Evolutionary conservation across 2,329 filamentous ascomycete genomes (phyloP), one percentile per base, ranked within the genome.

Genomic region (Penicillium sp.): DNA sequence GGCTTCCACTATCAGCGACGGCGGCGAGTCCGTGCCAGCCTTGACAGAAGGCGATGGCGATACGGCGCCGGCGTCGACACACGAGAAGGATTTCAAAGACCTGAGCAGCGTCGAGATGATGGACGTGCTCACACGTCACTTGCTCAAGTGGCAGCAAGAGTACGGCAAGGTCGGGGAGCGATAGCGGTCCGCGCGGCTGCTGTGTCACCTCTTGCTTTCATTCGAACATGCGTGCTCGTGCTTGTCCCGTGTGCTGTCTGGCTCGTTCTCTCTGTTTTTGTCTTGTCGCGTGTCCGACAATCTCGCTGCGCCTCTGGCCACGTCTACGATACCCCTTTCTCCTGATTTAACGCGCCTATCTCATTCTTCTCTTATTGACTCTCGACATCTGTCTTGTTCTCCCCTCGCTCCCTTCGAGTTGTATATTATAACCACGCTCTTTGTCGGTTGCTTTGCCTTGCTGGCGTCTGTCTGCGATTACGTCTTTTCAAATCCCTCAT

Each of bases 61-160:
- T 47, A 41, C 52, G 42, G 64, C 66, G 17, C 60, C 65, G 47
- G 72, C 65, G n/a, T 60, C 65, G 47, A 72, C 54, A 5, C 62
- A 75, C 49, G 76, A 79, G 59, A 74, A 71, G 67, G 84, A 88
- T 1, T 96, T 96, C 75, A 90, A 88, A 67, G 85, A 89, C 8
- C 80, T 96, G 64, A 90, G 82, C 58, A 92, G 89, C 67, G 82
- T 91, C 64, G 91, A 96, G 76, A 96, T 96, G 91, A 96, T 96
- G 91, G 92, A 96, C 73, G 84, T 87, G 67, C 77, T 96, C 73
- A 93, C 90, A 62, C 84, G 90, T 62, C 88, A 92, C 73, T 83
- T 96, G 69, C 85, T 94, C 66, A 89, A 90, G 70, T 96, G 91
- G 91, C 91, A 96, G 78, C 88, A 89, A 64, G 85, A 90, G 70